Conservation (phyloP, 2,329 filamentous ascomycete genomes). For the Alternaria sp. region DNA sequence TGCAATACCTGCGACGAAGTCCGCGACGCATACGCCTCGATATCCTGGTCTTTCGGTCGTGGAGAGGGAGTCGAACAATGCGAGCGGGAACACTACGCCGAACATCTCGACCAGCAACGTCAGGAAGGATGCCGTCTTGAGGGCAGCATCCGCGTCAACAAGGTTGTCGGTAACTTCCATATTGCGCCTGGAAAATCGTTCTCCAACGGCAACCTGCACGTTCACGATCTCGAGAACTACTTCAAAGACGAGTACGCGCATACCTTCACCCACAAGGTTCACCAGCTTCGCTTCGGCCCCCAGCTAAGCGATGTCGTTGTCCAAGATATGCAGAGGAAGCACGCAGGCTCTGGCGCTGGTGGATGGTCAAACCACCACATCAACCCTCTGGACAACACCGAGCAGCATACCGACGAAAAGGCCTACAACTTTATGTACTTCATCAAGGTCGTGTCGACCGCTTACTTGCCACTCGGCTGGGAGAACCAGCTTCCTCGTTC, state of each 20-base stretch:
- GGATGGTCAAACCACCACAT: slow-evolving; percentile 86
- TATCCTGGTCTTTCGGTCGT: slow-evolving; percentile 91
- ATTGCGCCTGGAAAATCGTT: slow-evolving; percentile 95
- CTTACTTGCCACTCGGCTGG: slow-evolving; percentile 92
- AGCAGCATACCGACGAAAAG: slow-evolving; percentile 78
- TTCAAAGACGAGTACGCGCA: slow-evolving; percentile 75
- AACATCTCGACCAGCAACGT: slow-evolving; percentile 85
- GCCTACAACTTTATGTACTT: slow-evolving; percentile 99
- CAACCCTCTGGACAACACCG: slow-evolving; percentile 85
- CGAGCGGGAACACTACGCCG: slow-evolving; percentile 89
- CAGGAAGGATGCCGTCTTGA: slow-evolving; percentile 94
- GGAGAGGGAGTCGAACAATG: slow-evolving; percentile 96
- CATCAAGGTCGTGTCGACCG: slow-evolving; percentile 95
- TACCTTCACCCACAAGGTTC: slow-evolving; percentile 87
- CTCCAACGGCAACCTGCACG: slow-evolving; percentile 95
- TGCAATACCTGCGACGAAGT: slow-evolving; percentile 98
- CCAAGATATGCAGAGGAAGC: slow-evolving; percentile 47
- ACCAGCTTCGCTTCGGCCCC: slow-evolving; percentile 90
- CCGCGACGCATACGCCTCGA: slow-evolving; percentile 86
- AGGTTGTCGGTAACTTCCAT: slow-evolving; percentile 98
- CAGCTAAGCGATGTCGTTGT: slow-evolving; percentile 77
- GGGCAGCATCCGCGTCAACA: slow-evolving; percentile 92
- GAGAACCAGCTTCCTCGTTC: slow-evolving; percentile 60
- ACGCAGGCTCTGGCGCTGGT: slow-evolving; percentile 65
- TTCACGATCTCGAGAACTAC: slow-evolving; percentile 97